phyloP scores from a whole-genome alignment of 1,284 basidiomycete genomes.

The Spongispora temasekensis region DNA sequence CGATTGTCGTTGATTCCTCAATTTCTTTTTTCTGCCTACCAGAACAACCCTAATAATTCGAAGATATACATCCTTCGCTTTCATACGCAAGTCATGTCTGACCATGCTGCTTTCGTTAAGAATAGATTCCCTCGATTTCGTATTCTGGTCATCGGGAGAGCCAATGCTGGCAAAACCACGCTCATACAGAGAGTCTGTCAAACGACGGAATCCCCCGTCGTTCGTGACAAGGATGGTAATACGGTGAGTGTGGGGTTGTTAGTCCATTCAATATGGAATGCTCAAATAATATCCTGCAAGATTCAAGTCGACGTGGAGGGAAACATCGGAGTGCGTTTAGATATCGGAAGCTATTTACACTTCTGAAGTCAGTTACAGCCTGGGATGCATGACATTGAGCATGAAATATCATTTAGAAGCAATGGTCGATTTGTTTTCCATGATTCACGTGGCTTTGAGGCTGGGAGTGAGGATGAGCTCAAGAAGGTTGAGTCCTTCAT shows the following conservation, averaged over 20 bases:
- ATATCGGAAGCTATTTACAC: neutral
- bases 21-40: too few relatives aligned
- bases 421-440: slow-evolving; percentile 30
- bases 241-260: too few relatives aligned
- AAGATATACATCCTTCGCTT: too few relatives aligned
- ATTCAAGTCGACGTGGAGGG: neutral
- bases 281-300: neutral
- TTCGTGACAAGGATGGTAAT: slow-evolving; percentile 1
- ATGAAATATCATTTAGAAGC: slow-evolving; percentile 29
- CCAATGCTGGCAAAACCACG: slow-evolving; percentile 18
- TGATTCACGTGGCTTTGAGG: slow-evolving; percentile 26
- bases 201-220: slow-evolving; percentile 11
- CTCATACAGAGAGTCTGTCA: slow-evolving; percentile 16
- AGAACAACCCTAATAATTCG: too few relatives aligned
- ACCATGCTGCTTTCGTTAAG: neutral
- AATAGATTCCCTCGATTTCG: neutral
- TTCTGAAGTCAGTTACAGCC: slow-evolving; percentile 19
- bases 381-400: slow-evolving; percentile 34
- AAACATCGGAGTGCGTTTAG: neutral
- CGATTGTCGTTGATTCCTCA: too few relatives aligned
- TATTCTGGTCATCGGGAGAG: neutral
- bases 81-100: too few relatives aligned
- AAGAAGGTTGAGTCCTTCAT: neutral
- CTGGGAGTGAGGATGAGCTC: neutral
- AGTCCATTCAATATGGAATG: too few relatives aligned